Evolutionary conservation across 192 early-diverging fungal species (phyloP), one percentile per base, ranked within the genome.

Genomic region (Gamsiella multidivaricata): DNA sequence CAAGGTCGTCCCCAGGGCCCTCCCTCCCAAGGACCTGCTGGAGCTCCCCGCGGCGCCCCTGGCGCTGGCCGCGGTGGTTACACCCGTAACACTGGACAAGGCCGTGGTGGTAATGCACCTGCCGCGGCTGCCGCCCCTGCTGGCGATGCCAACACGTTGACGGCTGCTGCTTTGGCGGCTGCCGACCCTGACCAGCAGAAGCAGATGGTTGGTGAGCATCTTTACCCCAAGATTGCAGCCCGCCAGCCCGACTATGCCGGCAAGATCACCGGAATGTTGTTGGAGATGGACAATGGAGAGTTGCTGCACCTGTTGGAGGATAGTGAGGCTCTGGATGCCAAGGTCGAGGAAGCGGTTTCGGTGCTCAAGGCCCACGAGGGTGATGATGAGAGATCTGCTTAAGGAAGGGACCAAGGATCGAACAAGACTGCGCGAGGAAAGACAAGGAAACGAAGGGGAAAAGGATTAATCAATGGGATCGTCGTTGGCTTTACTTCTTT

Each of bases 211-310:
- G 97, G 97, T 61, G 96, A 99, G 87, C 88, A 90, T 45, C 85
- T 99, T 34, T 99, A 94, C 85, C 95, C 95, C 5, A 82, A 91
- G 43, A 94, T 99, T 37, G 72, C 72, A 34, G 66, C 79, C n/a
- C 88, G 85, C 53, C 87, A 93, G 72, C 87, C 88, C 49, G 85
- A 88, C 29, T 82, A 86, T 51, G 94, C 96, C 59, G 94, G 95
- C 64, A 98, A 98, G 91, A 94, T 99, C 74, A 98, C 96, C 29
- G 97, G 97, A 54, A 98, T 99, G 96, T 85, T 96, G 45, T 85
- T 98, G 59, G 96, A 99, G 84, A 99, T 98, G 96, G 95, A 98
- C 82, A 95, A 96, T 73, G 80, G 86, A 54, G 97, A 99, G 81
- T 83, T 98, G 50, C 81, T 98, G 58, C 89, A 94, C 80, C 75